Conservation (phyloP, 2,329 filamentous ascomycete genomes). For the Aspergillus aculeatus region DNA sequence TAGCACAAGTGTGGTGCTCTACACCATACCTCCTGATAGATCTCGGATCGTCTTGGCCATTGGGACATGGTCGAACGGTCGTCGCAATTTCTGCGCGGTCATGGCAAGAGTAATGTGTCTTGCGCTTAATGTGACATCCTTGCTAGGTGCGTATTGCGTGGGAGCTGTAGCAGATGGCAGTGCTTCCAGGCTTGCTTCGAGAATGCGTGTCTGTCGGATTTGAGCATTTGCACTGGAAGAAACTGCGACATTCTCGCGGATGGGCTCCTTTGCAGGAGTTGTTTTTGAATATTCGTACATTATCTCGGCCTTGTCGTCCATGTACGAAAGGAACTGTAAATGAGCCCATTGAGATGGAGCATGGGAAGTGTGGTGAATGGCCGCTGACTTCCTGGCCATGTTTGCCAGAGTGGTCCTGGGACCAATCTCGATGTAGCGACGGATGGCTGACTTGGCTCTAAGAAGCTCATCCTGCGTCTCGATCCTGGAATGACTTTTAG, state of each 20-base stretch:
- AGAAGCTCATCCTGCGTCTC: slow-evolving; percentile 40
- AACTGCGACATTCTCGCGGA: neutral
- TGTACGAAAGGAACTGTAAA: slow-evolving; percentile 27
- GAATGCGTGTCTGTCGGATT: neutral
- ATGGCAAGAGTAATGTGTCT: slow-evolving; percentile 16
- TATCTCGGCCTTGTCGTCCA: slow-evolving; percentile 15
- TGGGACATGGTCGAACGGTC: slow-evolving; percentile 17
- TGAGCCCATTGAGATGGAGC: slow-evolving; percentile 20
- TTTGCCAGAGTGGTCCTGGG: slow-evolving; percentile 36
- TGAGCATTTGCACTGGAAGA: neutral
- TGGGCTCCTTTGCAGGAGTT: neutral
- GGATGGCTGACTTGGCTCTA: slow-evolving; percentile 23
- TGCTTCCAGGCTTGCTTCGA: neutral
- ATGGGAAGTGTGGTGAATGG: slow-evolving; percentile 21
- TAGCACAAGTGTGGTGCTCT: neutral
- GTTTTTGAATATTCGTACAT: slow-evolving; percentile 11
- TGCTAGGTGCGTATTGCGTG: neutral
- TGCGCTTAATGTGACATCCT: slow-evolving; percentile 10
- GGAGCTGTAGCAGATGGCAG: slow-evolving; percentile 3
- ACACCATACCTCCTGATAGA: slow-evolving; percentile 22
- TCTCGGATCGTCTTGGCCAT: slow-evolving; percentile 33
- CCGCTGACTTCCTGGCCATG: slow-evolving; percentile 40
- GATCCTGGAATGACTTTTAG: slow-evolving; percentile 29
- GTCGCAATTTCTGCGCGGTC: slow-evolving; percentile 19
- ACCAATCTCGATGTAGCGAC: slow-evolving; percentile 42